Evolutionary conservation across 2,329 filamentous ascomycete genomes (phyloP).

Genomic region (Penicillium sp.): DNA sequence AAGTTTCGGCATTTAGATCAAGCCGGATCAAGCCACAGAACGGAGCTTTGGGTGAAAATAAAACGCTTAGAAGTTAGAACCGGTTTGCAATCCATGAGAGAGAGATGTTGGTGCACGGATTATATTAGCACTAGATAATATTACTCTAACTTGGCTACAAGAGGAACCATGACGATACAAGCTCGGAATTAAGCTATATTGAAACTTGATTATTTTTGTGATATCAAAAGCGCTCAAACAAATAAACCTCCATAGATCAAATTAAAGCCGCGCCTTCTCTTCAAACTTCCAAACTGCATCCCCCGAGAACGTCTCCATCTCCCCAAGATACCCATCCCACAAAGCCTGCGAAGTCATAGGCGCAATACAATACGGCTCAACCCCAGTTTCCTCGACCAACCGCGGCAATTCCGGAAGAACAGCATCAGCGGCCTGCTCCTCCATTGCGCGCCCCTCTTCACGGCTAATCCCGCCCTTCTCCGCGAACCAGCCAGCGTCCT

Average conservation of each 20-base stretch:
- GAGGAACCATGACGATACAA: not conserved
- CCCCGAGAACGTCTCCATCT: conserved; percentile 13
- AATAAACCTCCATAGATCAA: not conserved
- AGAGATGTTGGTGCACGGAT: not conserved
- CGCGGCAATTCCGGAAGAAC: conserved; percentile 20
- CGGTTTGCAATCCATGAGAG: not conserved
- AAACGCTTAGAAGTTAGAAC: not conserved
- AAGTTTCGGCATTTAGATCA: not conserved
- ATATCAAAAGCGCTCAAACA: not conserved
- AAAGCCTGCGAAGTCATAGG: conserved; percentile 22
- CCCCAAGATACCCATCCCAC: conserved; percentile 20
- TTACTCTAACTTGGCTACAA: not conserved
- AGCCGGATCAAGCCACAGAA: not conserved
- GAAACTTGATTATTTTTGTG: not conserved
- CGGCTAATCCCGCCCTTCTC: conserved; percentile 17
- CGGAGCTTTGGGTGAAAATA: not conserved
- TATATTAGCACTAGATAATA: not conserved
- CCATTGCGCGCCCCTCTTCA: conserved; percentile 17
- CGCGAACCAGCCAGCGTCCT: conserved; percentile 18
- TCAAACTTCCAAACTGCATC: not conserved
- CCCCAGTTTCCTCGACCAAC: conserved; percentile 14
- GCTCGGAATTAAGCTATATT: not conserved
- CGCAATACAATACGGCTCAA: conserved; percentile 20
- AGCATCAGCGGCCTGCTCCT: conserved; percentile 19
- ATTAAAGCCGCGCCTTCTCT: conserved; percentile 1